Evolutionary conservation across 192 early-diverging fungal species (phyloP), one percentile per base, ranked within the genome.

Genomic region (Gonapodya sp.): DNA sequence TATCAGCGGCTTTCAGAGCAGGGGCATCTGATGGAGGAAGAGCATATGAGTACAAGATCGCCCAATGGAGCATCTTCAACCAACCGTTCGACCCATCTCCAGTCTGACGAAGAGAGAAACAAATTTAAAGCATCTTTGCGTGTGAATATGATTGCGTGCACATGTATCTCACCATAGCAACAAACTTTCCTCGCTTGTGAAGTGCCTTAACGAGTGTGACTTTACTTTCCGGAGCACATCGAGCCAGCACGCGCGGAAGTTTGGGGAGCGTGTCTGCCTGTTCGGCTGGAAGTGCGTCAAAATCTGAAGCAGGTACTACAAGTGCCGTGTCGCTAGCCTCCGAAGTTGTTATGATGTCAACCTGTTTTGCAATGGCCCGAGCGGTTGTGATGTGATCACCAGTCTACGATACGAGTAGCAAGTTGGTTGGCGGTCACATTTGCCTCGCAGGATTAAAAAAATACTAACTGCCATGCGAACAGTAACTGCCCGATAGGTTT

Each of bases 151-250:
- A 34, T 32, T 34, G 31, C 36, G 35, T n/a, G n/a, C 8, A 30
- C 83, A 36, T 35, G 34, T 36, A 34, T 30, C 82, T 82, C 18
- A 73, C 73, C 82, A 83, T 83, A 31, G 85, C 85, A 36, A 73
- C 81, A 36, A 86, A 85, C 84, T 85, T 86, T 31, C 81, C 73
- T 31, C 84, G 87, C 35, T 82, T 74, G 1, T 88, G 84, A 33
- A 88, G 80, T 2, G 85, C 85, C n/a, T 81, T 78, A 14, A 88
- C 80, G n/a, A 88, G 35, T 18, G 36, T 80, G 75, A 87, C 79
- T 46, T 88, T 88, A 36, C 85, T 79, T 36, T 88, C 82, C 18
- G 87, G 87, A 30, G 82, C 79, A 73, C 87, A 88, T 36, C 86
- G 82, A 2, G 87, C 87, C 16, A 87, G 78, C n/a, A 87, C 87